Evolutionary conservation across 257 asterid genomes (phyloP).

Genomic region (Fraxinus anomala): DNA sequence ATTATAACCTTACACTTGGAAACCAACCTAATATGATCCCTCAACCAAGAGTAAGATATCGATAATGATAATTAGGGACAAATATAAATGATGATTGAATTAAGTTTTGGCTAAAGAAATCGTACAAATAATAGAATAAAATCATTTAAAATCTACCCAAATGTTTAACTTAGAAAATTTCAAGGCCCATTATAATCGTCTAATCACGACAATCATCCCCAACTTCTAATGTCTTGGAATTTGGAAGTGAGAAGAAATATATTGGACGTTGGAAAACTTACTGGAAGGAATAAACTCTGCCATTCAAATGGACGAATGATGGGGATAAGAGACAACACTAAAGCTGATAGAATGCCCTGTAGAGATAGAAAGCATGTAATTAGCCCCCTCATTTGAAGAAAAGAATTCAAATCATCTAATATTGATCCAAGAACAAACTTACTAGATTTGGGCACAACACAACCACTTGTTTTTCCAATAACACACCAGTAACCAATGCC

Average conservation of each 20-base stretch:
- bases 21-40: slow-evolving; percentile 14
- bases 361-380: slow-evolving; percentile 21
- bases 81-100: slow-evolving; percentile 4
- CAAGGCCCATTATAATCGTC: background rate
- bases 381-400: slow-evolving; percentile 19
- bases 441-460: slow-evolving; percentile 91
- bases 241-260: slow-evolving; percentile 23
- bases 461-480: slow-evolving; percentile 85
- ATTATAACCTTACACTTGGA: background rate
- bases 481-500: slow-evolving; percentile 73
- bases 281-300: slow-evolving; percentile 98
- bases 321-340: slow-evolving; percentile 78
- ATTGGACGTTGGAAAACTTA: slow-evolving; percentile 44
- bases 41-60: background rate
- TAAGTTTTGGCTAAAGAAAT: slow-evolving; percentile 9
- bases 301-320: slow-evolving; percentile 94
- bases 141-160: slow-evolving; percentile 12
- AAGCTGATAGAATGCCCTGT: slow-evolving; percentile 89
- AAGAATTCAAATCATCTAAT: slow-evolving; percentile 14
- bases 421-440: slow-evolving; percentile 22
- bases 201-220: slow-evolving; percentile 10
- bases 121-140: slow-evolving; percentile 2
- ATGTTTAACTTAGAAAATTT: background rate
- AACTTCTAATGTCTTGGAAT: background rate
- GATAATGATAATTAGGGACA: background rate